Base-by-base conservation (phyloP, 2,329 filamentous ascomycete species). In the Exserohilum turcica region DNA sequence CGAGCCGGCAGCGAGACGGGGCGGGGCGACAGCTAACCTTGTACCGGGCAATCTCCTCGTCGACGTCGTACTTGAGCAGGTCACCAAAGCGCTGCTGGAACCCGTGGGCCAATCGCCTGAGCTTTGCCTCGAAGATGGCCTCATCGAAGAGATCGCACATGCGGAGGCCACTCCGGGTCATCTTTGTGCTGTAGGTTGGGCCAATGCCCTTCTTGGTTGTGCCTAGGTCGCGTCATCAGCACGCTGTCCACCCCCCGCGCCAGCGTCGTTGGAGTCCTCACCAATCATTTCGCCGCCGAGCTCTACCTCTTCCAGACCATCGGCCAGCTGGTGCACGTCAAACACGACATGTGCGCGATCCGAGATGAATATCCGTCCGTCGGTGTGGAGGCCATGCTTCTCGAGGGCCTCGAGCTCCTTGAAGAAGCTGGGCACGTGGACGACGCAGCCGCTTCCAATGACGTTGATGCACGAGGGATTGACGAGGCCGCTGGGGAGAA, bases 381-480 rank as follows among this genome's bases (percentile, higher is more conserved):
- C 78, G 16, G 80, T 84, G 58, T 82, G 75, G 54, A 88, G 76
- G 9, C 85, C 85, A 67, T 88, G 84, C 48, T 78, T 79, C 63
- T 88, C 81, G 21, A 88, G 73, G 13, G 78, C 81, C 53, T 80
- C 76, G 39, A 89, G 77, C 72, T 89, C 86, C 61, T 82, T 81
- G 79, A 88, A 88, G 78, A 89, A 87, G 48, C 79, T 79, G 16
- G 85, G 84, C 49, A 88, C 80, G 73, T 90, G 84, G 61, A 90
- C 85, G 54, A 90, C 87, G 43, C 86, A 87, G 54, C 88, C 72
- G 56, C 77, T 63, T 32, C 79, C 89, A 70, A 92, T 88, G 52
- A 92, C 78, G 77, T 92, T 92, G 65, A 85, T 80, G 72, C 84
- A 89, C 37, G 78, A 78, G 6, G 88, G 86, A 70, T 88, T 90